A percentile compares a stretch with the other conserved stretches of the same genome.
These are phyloP conservation scores for Emydomyces testavorans DNA, from an alignment of 2,329 filamentous ascomycete genomes.

Conservation along the genomic window DNA sequence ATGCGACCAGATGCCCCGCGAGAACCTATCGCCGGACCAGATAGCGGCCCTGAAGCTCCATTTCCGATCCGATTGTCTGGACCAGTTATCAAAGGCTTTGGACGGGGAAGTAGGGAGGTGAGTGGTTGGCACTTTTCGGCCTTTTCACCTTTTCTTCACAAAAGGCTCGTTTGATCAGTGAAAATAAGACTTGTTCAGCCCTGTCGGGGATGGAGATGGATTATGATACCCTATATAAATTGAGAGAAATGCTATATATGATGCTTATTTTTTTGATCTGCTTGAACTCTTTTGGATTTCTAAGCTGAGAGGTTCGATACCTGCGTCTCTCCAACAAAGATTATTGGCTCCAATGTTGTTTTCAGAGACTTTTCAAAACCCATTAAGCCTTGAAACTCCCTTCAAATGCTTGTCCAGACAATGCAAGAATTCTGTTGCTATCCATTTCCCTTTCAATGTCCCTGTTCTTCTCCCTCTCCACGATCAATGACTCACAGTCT, in stretches of 20 bases:
- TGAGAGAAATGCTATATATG: not conserved
- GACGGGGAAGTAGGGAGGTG: constrained; percentile 84
- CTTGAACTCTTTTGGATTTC: too few relatives aligned
- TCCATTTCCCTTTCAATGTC: not conserved
- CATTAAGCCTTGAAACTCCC: too few relatives aligned
- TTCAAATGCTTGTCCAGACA: not conserved
- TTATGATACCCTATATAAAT: not conserved
- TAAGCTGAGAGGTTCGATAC: too few relatives aligned
- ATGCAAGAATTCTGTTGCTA: not conserved
- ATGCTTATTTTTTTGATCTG: not conserved
- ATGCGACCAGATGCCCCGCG: constrained; percentile 46
- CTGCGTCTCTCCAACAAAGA: too few relatives aligned
- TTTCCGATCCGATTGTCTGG: constrained; percentile 78
- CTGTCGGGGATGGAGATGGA: too few relatives aligned
- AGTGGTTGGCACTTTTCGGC: not conserved
- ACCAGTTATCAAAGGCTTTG: constrained; percentile 83
- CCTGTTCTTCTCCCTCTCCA: not conserved
- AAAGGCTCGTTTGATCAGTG: not conserved
- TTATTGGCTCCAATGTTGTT: too few relatives aligned
- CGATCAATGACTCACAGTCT: not conserved
- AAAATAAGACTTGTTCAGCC: not conserved
- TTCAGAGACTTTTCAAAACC: too few relatives aligned
- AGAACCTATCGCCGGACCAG: constrained; percentile 60
- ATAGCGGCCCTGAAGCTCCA: constrained; percentile 60
- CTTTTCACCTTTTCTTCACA: not conserved